Conservation (phyloP, 2,329 filamentous ascomycete genomes). For the Ciborinia camelliae region DNA sequence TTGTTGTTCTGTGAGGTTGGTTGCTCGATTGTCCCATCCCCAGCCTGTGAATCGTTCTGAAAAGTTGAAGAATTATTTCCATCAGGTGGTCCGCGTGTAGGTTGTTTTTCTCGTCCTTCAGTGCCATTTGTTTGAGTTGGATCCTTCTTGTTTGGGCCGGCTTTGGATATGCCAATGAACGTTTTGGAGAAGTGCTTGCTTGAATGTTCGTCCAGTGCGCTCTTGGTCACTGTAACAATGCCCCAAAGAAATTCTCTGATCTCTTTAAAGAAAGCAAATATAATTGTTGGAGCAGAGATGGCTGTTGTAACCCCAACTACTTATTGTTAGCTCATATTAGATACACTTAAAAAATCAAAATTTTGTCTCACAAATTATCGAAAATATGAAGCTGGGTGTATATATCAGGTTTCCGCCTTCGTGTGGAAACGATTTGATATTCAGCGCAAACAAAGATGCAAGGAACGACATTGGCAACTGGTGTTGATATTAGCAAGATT, state of each 20-base stretch:
- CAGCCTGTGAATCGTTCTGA: background rate
- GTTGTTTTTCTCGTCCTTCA: background rate
- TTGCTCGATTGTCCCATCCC: no score
- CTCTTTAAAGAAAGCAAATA: background rate
- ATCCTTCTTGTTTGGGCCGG: background rate
- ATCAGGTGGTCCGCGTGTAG: background rate
- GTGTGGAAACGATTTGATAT: background rate
- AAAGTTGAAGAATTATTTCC: background rate
- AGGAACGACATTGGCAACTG: background rate
- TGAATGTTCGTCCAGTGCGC: background rate
- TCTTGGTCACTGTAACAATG: background rate
- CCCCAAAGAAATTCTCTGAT: background rate
- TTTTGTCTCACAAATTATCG: background rate
- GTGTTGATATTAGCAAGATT: background rate
- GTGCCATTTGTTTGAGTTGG: background rate
- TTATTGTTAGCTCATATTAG: background rate
- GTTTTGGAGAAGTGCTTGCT: background rate
- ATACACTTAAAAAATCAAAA: background rate
- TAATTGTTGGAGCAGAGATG: background rate
- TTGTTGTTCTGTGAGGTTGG: no score
- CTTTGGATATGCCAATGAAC: background rate
- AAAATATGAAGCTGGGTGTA: background rate
- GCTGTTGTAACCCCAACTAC: background rate
- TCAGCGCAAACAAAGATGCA: background rate
- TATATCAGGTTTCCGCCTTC: background rate